A percentile compares a stretch with the other conserved stretches of the same genome.
Evolutionary conservation across 495 filamentous ascomycete genomes (phyloP).

Genomic region (Rhypophila decipiens): DNA sequence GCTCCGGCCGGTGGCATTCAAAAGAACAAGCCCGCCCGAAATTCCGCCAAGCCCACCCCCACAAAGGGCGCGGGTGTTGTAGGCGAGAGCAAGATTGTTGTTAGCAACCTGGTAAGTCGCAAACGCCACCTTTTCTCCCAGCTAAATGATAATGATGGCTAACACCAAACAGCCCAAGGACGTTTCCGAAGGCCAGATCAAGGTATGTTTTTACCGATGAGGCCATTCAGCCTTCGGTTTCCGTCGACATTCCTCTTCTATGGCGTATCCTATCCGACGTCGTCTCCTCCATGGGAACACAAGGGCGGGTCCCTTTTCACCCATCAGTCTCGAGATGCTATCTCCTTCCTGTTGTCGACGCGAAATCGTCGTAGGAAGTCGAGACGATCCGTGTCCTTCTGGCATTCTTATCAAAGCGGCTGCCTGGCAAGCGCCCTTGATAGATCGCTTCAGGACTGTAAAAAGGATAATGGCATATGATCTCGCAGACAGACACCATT

Average conservation of each 20-base stretch:
- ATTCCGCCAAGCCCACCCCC: slow-evolving; percentile 55
- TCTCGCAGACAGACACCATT: slow-evolving; percentile 14
- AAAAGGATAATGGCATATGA: slow-evolving; percentile 13
- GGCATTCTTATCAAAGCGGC: slow-evolving; percentile 27
- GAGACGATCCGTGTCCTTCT: slow-evolving; percentile 39
- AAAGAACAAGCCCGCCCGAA: slow-evolving; percentile 65
- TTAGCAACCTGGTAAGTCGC: slow-evolving; percentile 89
- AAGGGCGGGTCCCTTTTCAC: slow-evolving; percentile 14
- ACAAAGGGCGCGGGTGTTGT: slow-evolving; percentile 48
- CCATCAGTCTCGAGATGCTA: slow-evolving; percentile 24
- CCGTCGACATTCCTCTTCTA: slow-evolving; percentile 43
- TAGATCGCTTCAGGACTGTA: slow-evolving; percentile 14
- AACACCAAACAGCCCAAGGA: slow-evolving; percentile 71
- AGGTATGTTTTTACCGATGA: slow-evolving; percentile 96
- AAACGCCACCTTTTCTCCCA: slow-evolving; percentile 6
- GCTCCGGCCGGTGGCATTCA: slow-evolving; percentile 81
- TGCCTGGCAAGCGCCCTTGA: slow-evolving; percentile 50
- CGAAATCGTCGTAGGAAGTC: slow-evolving; percentile 35
- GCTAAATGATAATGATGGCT: slow-evolving; percentile 26
- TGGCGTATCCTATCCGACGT: slow-evolving; percentile 34
- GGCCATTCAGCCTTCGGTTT: slow-evolving; percentile 45
- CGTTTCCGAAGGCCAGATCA: slow-evolving; percentile 91
- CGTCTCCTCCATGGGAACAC: slow-evolving; percentile 30
- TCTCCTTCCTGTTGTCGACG: slow-evolving; percentile 33
- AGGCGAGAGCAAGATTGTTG: slow-evolving; percentile 89